Evolutionary conservation across 2,329 filamentous ascomycete species (phyloP).

Genomic region (Curvularia eragrostidis): DNA sequence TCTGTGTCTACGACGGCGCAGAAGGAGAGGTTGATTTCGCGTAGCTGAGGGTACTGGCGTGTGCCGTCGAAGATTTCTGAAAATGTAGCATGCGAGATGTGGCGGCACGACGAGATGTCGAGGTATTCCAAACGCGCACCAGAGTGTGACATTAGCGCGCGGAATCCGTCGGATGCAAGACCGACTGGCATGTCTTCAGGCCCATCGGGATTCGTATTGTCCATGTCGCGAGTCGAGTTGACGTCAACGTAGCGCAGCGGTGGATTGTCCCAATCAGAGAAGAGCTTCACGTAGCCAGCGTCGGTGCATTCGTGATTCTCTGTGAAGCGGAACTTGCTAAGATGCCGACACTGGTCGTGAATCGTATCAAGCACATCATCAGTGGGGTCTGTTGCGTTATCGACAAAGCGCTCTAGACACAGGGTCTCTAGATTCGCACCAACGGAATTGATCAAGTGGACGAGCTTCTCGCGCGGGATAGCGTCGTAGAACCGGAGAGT

Average conservation of each 20-base stretch:
- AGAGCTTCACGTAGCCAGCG: slow-evolving; percentile 73
- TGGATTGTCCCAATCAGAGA: slow-evolving; percentile 76
- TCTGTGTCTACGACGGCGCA: slow-evolving; percentile 71
- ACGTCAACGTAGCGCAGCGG: slow-evolving; percentile 75
- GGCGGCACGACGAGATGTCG: slow-evolving; percentile 83
- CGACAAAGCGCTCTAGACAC: slow-evolving; percentile 72
- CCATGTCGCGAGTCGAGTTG: slow-evolving; percentile 77
- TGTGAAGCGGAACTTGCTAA: slow-evolving; percentile 81
- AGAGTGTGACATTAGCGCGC: slow-evolving; percentile 84
- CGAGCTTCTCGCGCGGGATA: slow-evolving; percentile 64
- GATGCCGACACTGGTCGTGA: slow-evolving; percentile 69
- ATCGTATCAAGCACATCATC: slow-evolving; percentile 69
- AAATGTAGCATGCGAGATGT: slow-evolving; percentile 76
- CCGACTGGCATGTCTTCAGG: slow-evolving; percentile 68
- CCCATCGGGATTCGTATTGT: slow-evolving; percentile 71
- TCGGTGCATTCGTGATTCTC: slow-evolving; percentile 80
- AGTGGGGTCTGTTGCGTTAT: slow-evolving; percentile 65
- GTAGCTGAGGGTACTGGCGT: slow-evolving; percentile 70
- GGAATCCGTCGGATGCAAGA: slow-evolving; percentile 76
- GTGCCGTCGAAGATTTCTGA: slow-evolving; percentile 72
- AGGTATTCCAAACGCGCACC: slow-evolving; percentile 69
- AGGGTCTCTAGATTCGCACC: slow-evolving; percentile 76
- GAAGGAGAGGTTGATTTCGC: slow-evolving; percentile 79
- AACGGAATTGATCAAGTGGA: slow-evolving; percentile 66
- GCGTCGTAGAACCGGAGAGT: slow-evolving; percentile 70